A percentile compares a stretch with the other conserved stretches of the same genome.
phyloP scores from a whole-genome alignment of 2,329 filamentous ascomycete species.

The Byssochlamys sp. region DNA sequence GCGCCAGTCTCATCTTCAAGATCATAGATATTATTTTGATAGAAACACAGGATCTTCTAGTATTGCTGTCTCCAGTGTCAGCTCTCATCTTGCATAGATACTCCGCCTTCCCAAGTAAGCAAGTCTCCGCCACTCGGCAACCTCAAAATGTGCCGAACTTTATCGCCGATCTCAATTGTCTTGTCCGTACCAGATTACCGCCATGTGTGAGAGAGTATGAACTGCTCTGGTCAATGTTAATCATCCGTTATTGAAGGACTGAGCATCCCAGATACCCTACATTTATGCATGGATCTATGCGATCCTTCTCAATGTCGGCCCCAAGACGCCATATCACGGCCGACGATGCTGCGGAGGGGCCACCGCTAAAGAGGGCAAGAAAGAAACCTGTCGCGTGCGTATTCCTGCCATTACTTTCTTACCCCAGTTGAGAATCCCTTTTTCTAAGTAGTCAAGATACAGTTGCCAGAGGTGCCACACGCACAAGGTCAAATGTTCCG shows the following conservation, averaged over 20 bases:
- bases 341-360: background rate
- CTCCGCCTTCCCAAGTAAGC: background rate
- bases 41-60: background rate
- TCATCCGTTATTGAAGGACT: background rate
- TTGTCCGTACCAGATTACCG: background rate
- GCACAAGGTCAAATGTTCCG: constrained; percentile 41
- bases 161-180: background rate
- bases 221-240: background rate
- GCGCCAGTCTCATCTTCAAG: too few species aligned
- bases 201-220: background rate
- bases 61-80: background rate
- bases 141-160: background rate
- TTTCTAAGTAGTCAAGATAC: background rate
- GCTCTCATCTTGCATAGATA: background rate
- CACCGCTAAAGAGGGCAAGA: background rate
- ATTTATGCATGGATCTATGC: background rate
- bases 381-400: background rate
- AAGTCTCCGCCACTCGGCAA: background rate
- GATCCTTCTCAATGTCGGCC: background rate
- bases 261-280: background rate
- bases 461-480: constrained; percentile 37
- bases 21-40: too few species aligned
- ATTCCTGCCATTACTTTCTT: background rate
- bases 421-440: background rate
- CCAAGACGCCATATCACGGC: background rate